These are phyloP conservation scores for Tetracladium setigerum DNA, from an alignment of 495 filamentous ascomycete genomes.

Conservation along the genomic window DNA sequence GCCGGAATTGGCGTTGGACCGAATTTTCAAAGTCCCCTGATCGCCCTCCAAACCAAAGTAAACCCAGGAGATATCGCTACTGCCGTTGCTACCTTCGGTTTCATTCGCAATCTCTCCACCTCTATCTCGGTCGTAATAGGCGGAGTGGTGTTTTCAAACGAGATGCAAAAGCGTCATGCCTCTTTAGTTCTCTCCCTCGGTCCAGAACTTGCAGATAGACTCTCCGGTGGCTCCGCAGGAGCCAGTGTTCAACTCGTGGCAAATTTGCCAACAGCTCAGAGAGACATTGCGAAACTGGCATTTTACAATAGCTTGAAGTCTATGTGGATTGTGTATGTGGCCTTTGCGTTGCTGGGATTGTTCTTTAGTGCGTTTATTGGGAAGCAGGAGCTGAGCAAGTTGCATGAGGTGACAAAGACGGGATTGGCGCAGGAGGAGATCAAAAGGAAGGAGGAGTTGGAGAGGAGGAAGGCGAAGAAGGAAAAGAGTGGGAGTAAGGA, in stretches of 20 bases:
- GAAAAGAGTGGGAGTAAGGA: slow-evolving; percentile 16
- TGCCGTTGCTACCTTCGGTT: slow-evolving; percentile 59
- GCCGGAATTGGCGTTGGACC: slow-evolving; percentile 60
- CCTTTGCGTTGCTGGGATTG: slow-evolving; percentile 21
- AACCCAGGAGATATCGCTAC: slow-evolving; percentile 54
- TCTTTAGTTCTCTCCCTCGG: slow-evolving; percentile 34
- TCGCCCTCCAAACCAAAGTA: slow-evolving; percentile 68
- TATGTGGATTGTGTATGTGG: slow-evolving; percentile 56
- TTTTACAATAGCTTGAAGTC: slow-evolving; percentile 50
- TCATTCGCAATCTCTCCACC: slow-evolving; percentile 56
- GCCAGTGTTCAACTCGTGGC: slow-evolving; percentile 49
- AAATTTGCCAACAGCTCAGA: slow-evolving; percentile 37
- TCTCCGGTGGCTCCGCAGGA: slow-evolving; percentile 47
- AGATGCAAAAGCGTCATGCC: slow-evolving; percentile 35
- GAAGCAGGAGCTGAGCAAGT: slow-evolving; percentile 10
- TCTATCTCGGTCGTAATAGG: slow-evolving; percentile 62
- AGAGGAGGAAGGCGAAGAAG: slow-evolving; percentile 2
- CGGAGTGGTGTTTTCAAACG: slow-evolving; percentile 58
- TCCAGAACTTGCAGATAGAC: slow-evolving; percentile 29
- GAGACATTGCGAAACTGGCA: slow-evolving; percentile 29
- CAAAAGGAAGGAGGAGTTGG: slow-evolving; percentile 11
- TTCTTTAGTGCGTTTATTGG: slow-evolving; percentile 9
- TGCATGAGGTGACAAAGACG: slow-evolving; percentile 18
- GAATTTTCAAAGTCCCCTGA: slow-evolving; percentile 67
- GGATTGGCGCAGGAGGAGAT: slow-evolving; percentile 17